These are phyloP conservation scores for Candida verbasci DNA, from an alignment of 805 yeast species.

Conservation along the genomic window DNA sequence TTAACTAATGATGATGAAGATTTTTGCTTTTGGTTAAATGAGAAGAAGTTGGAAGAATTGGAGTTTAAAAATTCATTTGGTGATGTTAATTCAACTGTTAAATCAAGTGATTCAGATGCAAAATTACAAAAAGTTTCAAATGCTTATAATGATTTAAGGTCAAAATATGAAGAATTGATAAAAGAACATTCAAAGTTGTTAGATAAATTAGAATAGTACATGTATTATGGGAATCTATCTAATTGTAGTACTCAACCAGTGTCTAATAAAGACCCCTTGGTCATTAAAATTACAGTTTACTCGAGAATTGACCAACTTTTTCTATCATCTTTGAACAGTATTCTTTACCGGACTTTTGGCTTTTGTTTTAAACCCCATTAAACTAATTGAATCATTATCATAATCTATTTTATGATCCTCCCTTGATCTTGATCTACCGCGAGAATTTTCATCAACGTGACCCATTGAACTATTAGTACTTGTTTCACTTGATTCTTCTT, in stretches of 20 bases:
- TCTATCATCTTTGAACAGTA: not conserved
- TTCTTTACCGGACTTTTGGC: conserved; percentile 2
- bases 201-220: conserved; percentile 8
- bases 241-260: too few relatives aligned
- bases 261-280: too few relatives aligned
- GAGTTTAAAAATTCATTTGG: conserved; percentile 42
- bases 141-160: conserved; percentile 57
- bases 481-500: not conserved
- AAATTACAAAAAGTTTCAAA: conserved; percentile 48
- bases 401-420: conserved; percentile 16
- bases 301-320: too few relatives aligned
- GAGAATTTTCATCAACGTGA: conserved; percentile 14
- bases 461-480: not conserved
- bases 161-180: conserved; percentile 55
- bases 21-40: conserved; percentile 46
- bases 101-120: conserved; percentile 7
- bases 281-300: too few relatives aligned
- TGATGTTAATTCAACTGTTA: conserved; percentile 32
- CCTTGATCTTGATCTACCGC: conserved; percentile 23
- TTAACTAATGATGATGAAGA: conserved; percentile 14
- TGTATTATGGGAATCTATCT: too few relatives aligned
- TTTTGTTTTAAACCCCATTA: conserved; percentile 50
- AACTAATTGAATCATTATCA: conserved; percentile 29
- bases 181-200: conserved; percentile 43
- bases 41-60: conserved; percentile 48